Conservation (phyloP, 345 rosid genomes). For the Corchorus capsularis region DNA sequence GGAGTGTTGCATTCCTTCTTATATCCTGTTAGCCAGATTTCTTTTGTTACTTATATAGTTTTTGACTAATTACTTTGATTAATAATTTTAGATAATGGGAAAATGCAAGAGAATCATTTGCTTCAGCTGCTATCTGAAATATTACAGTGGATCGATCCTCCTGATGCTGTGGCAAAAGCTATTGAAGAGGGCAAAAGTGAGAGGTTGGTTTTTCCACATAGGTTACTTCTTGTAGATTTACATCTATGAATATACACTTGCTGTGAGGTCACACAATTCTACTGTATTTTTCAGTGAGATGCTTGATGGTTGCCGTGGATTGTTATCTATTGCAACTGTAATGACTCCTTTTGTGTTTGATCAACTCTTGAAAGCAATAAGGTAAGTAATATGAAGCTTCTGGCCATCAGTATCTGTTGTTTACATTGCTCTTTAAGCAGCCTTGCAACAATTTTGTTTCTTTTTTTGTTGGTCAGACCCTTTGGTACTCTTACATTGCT, state of each 20-base stretch:
- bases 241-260: constrained; percentile 26
- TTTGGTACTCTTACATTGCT: constrained; percentile 79
- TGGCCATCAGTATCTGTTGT: background rate
- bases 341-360: constrained; percentile 70
- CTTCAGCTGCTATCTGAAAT: constrained; percentile 83
- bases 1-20: background rate
- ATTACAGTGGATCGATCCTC: constrained; percentile 89
- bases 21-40: background rate
- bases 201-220: constrained; percentile 53
- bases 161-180: constrained; percentile 71
- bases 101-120: constrained; percentile 79
- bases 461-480: constrained; percentile 63
- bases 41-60: constrained; percentile 12
- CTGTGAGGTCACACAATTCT: constrained; percentile 23
- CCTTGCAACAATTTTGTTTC: constrained; percentile 6
- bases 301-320: constrained; percentile 97
- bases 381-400: constrained; percentile 46
- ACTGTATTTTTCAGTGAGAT: constrained; percentile 69
- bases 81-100: constrained; percentile 61
- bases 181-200: constrained; percentile 88
- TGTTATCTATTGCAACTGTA: constrained; percentile 80
- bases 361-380: constrained; percentile 74
- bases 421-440: constrained; percentile 12
- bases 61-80: constrained; percentile 38
- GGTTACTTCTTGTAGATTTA: constrained; percentile 22